Evolutionary conservation across 148 eudicot species (phyloP).

Genomic region (Euryodendron excelsum): DNA sequence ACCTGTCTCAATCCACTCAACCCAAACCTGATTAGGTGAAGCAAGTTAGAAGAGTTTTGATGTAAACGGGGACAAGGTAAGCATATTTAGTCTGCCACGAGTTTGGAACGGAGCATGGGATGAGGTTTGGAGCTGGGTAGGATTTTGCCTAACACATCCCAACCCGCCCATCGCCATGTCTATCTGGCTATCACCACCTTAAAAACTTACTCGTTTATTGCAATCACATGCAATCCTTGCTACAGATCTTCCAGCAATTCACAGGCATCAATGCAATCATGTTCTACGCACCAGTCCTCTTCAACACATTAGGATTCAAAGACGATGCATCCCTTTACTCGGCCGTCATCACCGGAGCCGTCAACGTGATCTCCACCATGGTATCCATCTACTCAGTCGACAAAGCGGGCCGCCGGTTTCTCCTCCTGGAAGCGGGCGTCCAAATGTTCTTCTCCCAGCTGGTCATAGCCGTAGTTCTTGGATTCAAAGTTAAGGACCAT

Average conservation of each 20-base stretch:
- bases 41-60: no score
- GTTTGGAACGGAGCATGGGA: no score
- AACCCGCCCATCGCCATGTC: no score
- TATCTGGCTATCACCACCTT: no score
- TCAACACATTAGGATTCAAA: conserved; percentile 76
- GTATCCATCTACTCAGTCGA: conserved; percentile 88
- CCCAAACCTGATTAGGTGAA: no score
- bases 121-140: no score
- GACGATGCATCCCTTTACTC: conserved; percentile 80
- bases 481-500: conserved; percentile 61
- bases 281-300: conserved; percentile 95
- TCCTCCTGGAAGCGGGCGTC: conserved; percentile 79
- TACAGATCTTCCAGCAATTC: conserved; percentile 84
- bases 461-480: conserved; percentile 61
- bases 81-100: no score
- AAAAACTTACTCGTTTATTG: no score
- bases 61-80: no score
- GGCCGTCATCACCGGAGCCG: conserved; percentile 79
- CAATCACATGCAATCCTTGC: neutral
- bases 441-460: conserved; percentile 87
- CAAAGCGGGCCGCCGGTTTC: conserved; percentile 69
- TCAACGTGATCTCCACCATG: conserved; percentile 73
- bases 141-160: no score
- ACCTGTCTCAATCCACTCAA: no score
- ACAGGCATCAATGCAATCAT: conserved; percentile 96